A percentile compares a stretch with the other conserved stretches of the same genome.
Conservation (phyloP, 495 filamentous ascomycete genomes). For the Aspergillus sclerotioniger region DNA sequence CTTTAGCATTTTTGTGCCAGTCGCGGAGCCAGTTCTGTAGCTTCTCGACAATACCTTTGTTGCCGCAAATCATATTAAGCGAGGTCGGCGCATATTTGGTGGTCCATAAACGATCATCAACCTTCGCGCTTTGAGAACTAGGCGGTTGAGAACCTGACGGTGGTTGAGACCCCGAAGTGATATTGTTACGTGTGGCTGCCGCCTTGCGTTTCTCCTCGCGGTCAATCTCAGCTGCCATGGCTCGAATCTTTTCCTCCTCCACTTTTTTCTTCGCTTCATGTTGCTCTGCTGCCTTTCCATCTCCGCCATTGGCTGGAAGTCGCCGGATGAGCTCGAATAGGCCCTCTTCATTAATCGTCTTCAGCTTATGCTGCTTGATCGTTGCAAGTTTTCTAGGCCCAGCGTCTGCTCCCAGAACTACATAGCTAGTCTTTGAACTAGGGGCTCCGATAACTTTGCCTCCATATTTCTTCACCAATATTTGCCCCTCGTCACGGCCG, state of each 20-base stretch:
- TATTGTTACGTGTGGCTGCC: constrained; percentile 15
- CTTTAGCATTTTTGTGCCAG: constrained; percentile 73
- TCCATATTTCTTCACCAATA: constrained; percentile 86
- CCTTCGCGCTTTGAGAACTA: constrained; percentile 26
- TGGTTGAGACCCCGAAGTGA: constrained; percentile 16
- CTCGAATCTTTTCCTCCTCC: constrained; percentile 72
- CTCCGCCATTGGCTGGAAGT: constrained; percentile 82
- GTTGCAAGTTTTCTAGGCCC: constrained; percentile 92
- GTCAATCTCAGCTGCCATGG: constrained; percentile 82
- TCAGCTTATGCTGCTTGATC: constrained; percentile 72
- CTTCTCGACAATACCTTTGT: constrained; percentile 86
- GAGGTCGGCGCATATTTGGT: constrained; percentile 89
- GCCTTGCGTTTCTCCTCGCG: constrained; percentile 51
- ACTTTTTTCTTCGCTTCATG: constrained; percentile 76
- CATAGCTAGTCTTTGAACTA: constrained; percentile 88
- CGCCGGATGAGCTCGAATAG: constrained; percentile 82
- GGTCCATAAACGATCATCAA: constrained; percentile 81
- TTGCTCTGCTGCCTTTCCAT: constrained; percentile 82
- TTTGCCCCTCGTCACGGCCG: constrained; percentile 81
- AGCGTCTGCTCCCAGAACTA: constrained; percentile 86
- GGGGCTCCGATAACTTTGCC: constrained; percentile 85
- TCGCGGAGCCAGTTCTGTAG: constrained; percentile 81
- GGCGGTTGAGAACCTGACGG: constrained; percentile 19
- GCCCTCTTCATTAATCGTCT: constrained; percentile 91
- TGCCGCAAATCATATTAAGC: constrained; percentile 88